These are phyloP conservation scores for Coemansia sp. DNA, from an alignment of 192 early-diverging fungal genomes.

Conservation along the genomic window DNA sequence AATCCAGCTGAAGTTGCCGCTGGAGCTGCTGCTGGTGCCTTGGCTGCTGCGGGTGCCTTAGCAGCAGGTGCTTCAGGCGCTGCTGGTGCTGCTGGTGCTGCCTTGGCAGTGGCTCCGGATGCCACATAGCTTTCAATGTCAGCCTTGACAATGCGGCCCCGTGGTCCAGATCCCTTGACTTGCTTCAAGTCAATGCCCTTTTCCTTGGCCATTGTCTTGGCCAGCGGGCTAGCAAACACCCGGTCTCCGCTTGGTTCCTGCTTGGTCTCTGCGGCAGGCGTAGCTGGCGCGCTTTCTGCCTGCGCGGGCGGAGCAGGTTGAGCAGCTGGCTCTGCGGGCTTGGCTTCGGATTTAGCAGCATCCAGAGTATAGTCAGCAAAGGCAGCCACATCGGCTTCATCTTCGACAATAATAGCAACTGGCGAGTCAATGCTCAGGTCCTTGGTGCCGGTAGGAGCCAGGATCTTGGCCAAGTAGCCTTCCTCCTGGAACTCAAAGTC, in stretches of 20 bases:
- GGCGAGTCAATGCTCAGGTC: constrained; percentile 85
- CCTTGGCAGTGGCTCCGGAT: constrained; percentile 26
- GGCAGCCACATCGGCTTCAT: constrained; percentile 78
- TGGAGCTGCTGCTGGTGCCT: too few species aligned
- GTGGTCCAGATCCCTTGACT: constrained; percentile 83
- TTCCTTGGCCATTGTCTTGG: constrained; percentile 83
- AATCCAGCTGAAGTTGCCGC: too few species aligned
- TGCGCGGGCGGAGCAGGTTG: constrained; percentile 14
- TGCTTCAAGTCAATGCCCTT: constrained; percentile 73
- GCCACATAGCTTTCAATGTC: constrained; percentile 72
- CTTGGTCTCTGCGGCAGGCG: constrained; percentile 1
- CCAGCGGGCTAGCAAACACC: constrained; percentile 81
- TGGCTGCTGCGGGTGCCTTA: constrained; percentile 14
- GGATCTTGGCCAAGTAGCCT: constrained; percentile 90
- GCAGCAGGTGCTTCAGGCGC: constrained; percentile 55
- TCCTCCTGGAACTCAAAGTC: constrained; percentile 98
- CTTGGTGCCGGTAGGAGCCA: constrained; percentile 81
- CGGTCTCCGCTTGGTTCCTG: constrained; percentile 61
- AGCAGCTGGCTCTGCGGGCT: constrained; percentile 49
- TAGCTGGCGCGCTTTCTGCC: constrained; percentile 1
- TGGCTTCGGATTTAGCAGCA: constrained; percentile 36
- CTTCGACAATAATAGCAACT: constrained; percentile 87
- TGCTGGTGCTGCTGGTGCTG: constrained; percentile 21
- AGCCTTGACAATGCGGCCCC: constrained; percentile 86
- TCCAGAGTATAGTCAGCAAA: constrained; percentile 74